Evolutionary conservation across 768 basidiomycete species (phyloP), one percentile per base, ranked within the genome.

Genomic region (Pleurotus ostreatus): DNA sequence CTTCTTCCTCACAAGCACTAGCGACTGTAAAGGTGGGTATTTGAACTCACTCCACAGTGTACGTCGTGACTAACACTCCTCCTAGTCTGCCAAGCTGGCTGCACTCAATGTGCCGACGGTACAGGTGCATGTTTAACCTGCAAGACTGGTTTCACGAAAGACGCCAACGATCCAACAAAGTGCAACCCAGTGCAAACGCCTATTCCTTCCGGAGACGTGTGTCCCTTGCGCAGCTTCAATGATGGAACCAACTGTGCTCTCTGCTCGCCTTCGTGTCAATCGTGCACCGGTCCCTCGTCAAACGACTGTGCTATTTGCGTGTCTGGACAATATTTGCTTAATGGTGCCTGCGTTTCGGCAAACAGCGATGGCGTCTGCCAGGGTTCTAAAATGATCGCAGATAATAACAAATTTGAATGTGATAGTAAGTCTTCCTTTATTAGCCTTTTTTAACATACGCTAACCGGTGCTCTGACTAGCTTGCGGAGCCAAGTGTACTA

Each of bases 331-430:
- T 90, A 80, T 61, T 66, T 79, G 16, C 77, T 89, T 55, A 84
- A 87, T 49, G 88, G 90, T 0, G 75, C 66, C 45, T 94, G 94
- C 65, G 89, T 93, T 15, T 68, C 76, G 46, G 75, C 85, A 30
- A 80, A 85, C 64, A 70, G 70, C 13, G 77, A 81, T 58, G 94
- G 94, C 2, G 81, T 90, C 7, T 96, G 94, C 70, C 72, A 80
- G 45, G 84, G 84, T 5, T 78, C 88, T 8, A 80, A 75, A 46
- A 72, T 89, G 59, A 80, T 94, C 37, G 91, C 84, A 18, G 88
- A 96, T 61, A 92, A 91, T 62, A 78, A 80, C 66, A 94, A 93
- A 71, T 73, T 79, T n/a, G 82, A 85, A 62, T 95, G 93, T 65
- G 90, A 94, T 64, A 81, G 92, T 92, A 63, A 69, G 88, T 78